Base-by-base conservation (phyloP, 2,329 filamentous ascomycete genomes). In the Trichoderma sp. region DNA sequence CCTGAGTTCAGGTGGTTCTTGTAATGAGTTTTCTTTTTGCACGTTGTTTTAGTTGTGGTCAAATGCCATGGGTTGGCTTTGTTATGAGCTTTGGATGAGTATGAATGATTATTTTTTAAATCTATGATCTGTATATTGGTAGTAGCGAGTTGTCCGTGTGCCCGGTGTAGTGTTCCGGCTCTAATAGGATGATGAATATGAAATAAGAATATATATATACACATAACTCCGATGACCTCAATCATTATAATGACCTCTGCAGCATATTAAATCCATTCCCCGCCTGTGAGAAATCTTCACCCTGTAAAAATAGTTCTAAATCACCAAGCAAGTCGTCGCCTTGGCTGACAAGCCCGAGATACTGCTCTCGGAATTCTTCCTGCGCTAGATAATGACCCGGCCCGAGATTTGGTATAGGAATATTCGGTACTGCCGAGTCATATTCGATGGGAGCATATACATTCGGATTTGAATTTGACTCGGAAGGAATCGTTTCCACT, bases 1-100 rank as follows among this genome's bases (percentile, higher is more conserved):
- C 81, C 82, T 4, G 85, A 89, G 33, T 90, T 89, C 76, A 83
- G 88, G 4, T 90, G 88, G 88, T 89, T 89, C 78, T 78, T 85
- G 65, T 85, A 80, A 77, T 18, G 35, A 18, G 38, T 35, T 31
- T 60, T 35, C 14, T 53, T 60, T 45, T 56, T 35, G 12, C 33
- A 31, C 11, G 38, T 69, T 33, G 33, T 62, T 12, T 14, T 21
- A 35, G 29, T 63, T 63, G 27, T 9, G 8, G 18, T 63, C 29
- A 35, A 62, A 45, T 45, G 38, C 56, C 29, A 27, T 8, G 24
- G 21, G 24, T 41, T 74, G 53, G 69, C 35, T 56, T 38, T 60
- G 33, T 62, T 45, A 71, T 16, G 53, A 73, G 56, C 12, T 60
- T 50, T 53, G 56, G 14, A 72, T 21, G 71, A 73, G 16, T 41